Evolutionary conservation across 2,329 filamentous ascomycete genomes (phyloP).

Genomic region (Fusarium camptoceras): DNA sequence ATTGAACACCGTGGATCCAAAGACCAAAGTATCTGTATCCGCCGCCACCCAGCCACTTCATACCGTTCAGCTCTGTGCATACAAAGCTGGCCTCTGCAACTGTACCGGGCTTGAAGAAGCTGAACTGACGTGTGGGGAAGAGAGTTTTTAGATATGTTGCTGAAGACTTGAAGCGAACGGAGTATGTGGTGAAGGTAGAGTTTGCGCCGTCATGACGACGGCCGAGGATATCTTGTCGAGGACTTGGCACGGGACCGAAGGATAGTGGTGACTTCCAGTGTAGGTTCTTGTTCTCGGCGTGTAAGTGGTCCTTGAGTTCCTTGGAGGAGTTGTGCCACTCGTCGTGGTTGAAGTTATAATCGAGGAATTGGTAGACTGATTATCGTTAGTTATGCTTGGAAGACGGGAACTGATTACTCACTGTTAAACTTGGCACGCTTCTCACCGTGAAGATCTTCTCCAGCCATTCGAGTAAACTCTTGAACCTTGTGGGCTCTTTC

Average conservation of each 20-base stretch:
- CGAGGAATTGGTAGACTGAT: slow-evolving; percentile 23
- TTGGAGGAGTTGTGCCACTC: slow-evolving; percentile 38
- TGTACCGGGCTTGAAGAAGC: slow-evolving; percentile 58
- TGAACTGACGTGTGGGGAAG: slow-evolving; percentile 56
- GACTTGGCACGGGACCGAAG: slow-evolving; percentile 41
- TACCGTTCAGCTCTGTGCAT: slow-evolving; percentile 58
- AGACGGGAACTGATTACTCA: slow-evolving; percentile 42
- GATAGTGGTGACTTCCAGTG: slow-evolving; percentile 39
- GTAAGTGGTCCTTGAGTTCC: slow-evolving; percentile 24
- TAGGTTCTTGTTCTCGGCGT: slow-evolving; percentile 14
- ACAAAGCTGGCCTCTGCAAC: slow-evolving; percentile 58
- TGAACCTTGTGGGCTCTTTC: slow-evolving; percentile 69
- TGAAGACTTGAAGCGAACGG: slow-evolving; percentile 63
- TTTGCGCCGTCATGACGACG: not conserved
- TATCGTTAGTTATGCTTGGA: not conserved
- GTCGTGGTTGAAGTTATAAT: slow-evolving; percentile 38
- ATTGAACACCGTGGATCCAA: slow-evolving; percentile 72
- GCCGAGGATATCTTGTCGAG: slow-evolving; percentile 32
- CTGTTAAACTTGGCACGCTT: slow-evolving; percentile 54
- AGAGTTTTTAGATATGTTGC: slow-evolving; percentile 62
- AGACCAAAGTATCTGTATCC: slow-evolving; percentile 70
- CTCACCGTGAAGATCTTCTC: slow-evolving; percentile 58
- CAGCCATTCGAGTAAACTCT: slow-evolving; percentile 65
- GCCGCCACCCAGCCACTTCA: slow-evolving; percentile 70
- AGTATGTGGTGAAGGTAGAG: slow-evolving; percentile 58